phyloP scores from a whole-genome alignment of 192 early-diverging fungal genomes.

The Phlyctochytrium arcticum region DNA sequence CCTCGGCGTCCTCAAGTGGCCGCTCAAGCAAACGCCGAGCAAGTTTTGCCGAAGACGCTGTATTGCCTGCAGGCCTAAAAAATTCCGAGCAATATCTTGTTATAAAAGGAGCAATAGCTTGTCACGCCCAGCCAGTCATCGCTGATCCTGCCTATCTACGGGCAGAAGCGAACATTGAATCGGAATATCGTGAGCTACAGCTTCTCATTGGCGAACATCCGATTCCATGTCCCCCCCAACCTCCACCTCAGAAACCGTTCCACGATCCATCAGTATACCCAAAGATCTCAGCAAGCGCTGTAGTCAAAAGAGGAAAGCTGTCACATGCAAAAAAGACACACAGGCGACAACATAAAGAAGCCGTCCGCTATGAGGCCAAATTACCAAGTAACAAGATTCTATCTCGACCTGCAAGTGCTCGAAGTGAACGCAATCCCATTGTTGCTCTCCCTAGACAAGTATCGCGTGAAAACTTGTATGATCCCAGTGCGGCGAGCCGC shows the following conservation, averaged over 20 bases:
- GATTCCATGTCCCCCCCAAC: background rate
- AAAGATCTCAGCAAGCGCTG: background rate
- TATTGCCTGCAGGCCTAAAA: too few relatives aligned
- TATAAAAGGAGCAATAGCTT: too few relatives aligned
- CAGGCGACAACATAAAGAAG: too few relatives aligned
- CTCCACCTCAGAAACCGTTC: background rate
- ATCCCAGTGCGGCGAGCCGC: background rate
- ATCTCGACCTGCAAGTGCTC: constrained; percentile 1
- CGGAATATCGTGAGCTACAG: constrained; percentile 1
- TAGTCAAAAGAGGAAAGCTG: background rate
- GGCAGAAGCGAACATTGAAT: constrained; percentile 7
- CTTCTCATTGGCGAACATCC: background rate
- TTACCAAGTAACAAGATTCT: background rate
- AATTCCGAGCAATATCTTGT: too few relatives aligned
- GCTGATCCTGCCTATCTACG: constrained; percentile 8
- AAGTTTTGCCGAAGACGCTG: too few relatives aligned
- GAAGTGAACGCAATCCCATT: too few relatives aligned
- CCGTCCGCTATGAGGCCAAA: background rate
- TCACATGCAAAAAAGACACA: too few relatives aligned
- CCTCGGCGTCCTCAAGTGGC: too few relatives aligned
- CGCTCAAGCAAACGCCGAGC: too few relatives aligned
- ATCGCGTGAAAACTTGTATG: background rate
- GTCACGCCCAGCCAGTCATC: too few relatives aligned
- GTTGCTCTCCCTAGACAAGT: too few relatives aligned
- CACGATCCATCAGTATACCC: background rate